Evolutionary conservation across 2,329 filamentous ascomycete species (phyloP), one percentile per base, ranked within the genome.

Genomic region (Gnomoniopsis smithogilvyi): DNA sequence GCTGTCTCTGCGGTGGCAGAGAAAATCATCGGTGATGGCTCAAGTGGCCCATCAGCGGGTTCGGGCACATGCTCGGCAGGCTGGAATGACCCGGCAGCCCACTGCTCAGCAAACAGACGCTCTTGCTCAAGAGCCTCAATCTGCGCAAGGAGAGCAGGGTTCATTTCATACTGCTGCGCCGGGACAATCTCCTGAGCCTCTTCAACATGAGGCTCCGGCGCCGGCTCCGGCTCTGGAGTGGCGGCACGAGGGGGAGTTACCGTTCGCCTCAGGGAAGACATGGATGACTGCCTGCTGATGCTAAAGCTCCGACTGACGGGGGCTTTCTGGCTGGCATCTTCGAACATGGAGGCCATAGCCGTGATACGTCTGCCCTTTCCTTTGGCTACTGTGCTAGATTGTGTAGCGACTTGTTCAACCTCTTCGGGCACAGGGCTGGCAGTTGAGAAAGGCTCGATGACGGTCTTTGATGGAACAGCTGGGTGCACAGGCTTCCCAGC

Each of bases 101-200:
- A 61, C 36, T 64, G 62, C 59, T 68, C 65, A 6, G 64, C 68
- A 46, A 67, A 70, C 17, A 65, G 43, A 21, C 67, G 64, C 62
- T 72, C 70, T 53, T 69, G 67, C 65, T 72, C 70, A 1, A 72
- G 65, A 2, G 68, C 70, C 55, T 69, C 67, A 54, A 71, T 69
- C 53, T 68, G 69, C 11, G 70, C 69, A 48, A 69, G 63, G 55
- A 71, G 67, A 33, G 47, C 62, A 19, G 57, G 14, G 46, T 58
- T 52, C 52, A 55, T 45, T 21, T 51, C 34, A 10, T 41, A 22
- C 21, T 26, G 19, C 17, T 47, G 11, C 45, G 7, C 6, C 7
- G 19, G 21, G 14, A 26, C 21, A 47, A 7, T 26, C 21, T n/a
- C 45, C n/a, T 33, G 15, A 12, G 47, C 8, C 41, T 54, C 15